Evolutionary conservation across 805 yeast genomes (phyloP).

Genomic region (Debaryomyces tyrocola): DNA sequence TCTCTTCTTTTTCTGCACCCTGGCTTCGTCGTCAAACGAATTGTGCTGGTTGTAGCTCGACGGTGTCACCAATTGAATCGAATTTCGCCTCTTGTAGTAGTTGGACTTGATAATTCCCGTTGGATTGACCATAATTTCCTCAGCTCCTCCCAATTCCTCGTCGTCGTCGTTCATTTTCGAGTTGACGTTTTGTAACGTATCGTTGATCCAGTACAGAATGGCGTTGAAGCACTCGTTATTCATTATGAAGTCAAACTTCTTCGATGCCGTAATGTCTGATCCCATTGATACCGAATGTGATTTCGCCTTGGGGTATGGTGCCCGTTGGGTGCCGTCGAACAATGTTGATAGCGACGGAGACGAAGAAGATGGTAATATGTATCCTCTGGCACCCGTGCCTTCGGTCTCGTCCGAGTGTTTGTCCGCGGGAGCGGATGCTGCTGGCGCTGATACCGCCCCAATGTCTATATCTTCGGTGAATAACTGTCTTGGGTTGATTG

Average conservation of each 20-base stretch:
- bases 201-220: conserved; percentile 35
- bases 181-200: conserved; percentile 16
- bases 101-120: conserved; percentile 29
- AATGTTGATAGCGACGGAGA: conserved; percentile 13
- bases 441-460: conserved; percentile 4
- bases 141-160: conserved; percentile 10
- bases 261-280: not conserved
- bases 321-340: not conserved
- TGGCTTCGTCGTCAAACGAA: not conserved
- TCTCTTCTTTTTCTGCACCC: conserved; percentile 15
- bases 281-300: conserved; percentile 1
- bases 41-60: not conserved
- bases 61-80: conserved; percentile 13
- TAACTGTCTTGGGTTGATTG: conserved; percentile 35
- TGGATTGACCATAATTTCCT: conserved; percentile 24
- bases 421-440: not conserved
- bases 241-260: conserved; percentile 25
- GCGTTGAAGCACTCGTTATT: conserved; percentile 43
- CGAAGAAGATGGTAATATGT: conserved; percentile 1
- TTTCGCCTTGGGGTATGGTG: conserved; percentile 1
- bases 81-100: conserved; percentile 20
- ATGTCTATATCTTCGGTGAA: conserved; percentile 8
- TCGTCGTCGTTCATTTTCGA: conserved; percentile 8
- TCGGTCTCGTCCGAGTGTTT: not conserved
- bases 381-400: not conserved